A percentile compares a stretch with the other conserved stretches of the same genome.
Evolutionary conservation across 2,329 filamentous ascomycete genomes (phyloP).

Genomic region (Ophiocordyceps australis): DNA sequence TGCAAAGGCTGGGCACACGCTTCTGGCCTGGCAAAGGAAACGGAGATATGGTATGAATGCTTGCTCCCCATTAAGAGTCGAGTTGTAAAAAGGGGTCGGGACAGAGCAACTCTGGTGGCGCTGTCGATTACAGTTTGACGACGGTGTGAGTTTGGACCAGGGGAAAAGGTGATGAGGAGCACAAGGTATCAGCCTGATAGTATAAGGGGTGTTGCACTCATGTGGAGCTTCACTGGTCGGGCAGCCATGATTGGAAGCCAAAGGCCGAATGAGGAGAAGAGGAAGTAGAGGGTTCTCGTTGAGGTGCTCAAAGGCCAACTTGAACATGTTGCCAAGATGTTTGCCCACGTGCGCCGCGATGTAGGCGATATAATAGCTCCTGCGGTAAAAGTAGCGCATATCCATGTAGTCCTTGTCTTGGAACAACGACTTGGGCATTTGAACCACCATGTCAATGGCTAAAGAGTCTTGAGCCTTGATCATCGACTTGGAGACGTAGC

Average conservation of each 20-base stretch:
- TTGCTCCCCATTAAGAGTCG: conserved; percentile 61
- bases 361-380: conserved; percentile 79
- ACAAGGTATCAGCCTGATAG: conserved; percentile 63
- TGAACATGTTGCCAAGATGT: conserved; percentile 31
- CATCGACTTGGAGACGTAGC: conserved; percentile 63
- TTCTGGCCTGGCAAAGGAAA: conserved; percentile 50
- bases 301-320: conserved; percentile 44
- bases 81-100: conserved; percentile 76
- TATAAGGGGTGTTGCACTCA: too few species aligned
- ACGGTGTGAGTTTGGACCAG: conserved; percentile 49
- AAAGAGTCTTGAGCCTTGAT: conserved; percentile 40
- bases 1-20: conserved; percentile 52
- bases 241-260: conserved; percentile 6
- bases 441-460: conserved; percentile 66
- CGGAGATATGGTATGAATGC: conserved; percentile 59
- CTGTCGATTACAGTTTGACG: conserved; percentile 50
- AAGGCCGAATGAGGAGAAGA: conserved; percentile 30
- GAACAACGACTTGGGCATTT: conserved; percentile 65
- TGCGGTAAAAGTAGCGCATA: conserved; percentile 85
- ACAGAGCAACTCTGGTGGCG: conserved; percentile 20
- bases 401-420: conserved; percentile 92
- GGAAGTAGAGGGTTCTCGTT: conserved; percentile 65
- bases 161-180: conserved; percentile 53
- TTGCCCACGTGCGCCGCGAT: conserved; percentile 53
- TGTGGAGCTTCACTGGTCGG: too few species aligned